Evolutionary conservation across 768 basidiomycete genomes (phyloP).

Genomic region (Heimioporus sp.): DNA sequence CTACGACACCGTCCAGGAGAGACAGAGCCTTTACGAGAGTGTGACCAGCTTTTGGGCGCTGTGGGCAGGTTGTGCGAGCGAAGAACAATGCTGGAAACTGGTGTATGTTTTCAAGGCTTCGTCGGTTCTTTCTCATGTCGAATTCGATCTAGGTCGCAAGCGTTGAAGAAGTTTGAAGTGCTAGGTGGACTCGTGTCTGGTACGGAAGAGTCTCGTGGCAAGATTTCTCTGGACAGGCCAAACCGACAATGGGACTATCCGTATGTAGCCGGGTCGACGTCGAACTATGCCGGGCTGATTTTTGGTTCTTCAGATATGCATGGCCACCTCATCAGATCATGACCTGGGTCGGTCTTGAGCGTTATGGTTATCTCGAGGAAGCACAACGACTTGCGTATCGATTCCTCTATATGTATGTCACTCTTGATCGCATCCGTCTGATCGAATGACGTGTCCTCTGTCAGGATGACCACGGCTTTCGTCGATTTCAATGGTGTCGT

Average conservation of each 20-base stretch:
- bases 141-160: conserved; percentile 58
- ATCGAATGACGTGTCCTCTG: conserved; percentile 1
- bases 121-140: conserved; percentile 9
- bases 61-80: conserved; percentile 97
- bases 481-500: conserved; percentile 98
- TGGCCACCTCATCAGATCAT: conserved; percentile 99
- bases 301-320: conserved; percentile 50
- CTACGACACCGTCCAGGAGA: conserved; percentile 89
- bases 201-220: conserved; percentile 93
- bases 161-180: conserved; percentile 94
- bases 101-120: conserved; percentile 57
- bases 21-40: conserved; percentile 92
- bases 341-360: conserved; percentile 95
- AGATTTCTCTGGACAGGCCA: conserved; percentile 92
- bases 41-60: conserved; percentile 97
- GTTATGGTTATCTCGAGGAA: conserved; percentile 93
- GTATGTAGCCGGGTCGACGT: conserved; percentile 43
- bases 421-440: conserved; percentile 5
- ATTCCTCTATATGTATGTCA: conserved; percentile 99
- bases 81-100: conserved; percentile 90
- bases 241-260: conserved; percentile 99
- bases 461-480: conserved; percentile 89
- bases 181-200: conserved; percentile 94
- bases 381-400: conserved; percentile 92
- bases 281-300: conserved; percentile 6